phyloP scores from a whole-genome alignment of 768 basidiomycete species.

The Daedalea quercina region DNA sequence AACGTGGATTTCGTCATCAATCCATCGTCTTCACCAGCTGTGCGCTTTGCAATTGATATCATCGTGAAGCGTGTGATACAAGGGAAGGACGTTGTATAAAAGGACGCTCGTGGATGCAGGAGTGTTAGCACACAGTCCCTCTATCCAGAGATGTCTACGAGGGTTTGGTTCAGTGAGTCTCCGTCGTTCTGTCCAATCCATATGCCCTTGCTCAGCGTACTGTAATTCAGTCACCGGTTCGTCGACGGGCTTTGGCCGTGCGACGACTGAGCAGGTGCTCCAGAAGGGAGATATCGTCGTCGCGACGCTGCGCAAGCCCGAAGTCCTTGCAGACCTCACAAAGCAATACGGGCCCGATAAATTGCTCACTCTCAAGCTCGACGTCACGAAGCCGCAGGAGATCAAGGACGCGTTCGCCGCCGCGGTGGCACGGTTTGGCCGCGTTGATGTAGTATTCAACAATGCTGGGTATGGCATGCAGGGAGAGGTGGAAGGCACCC shows the following conservation, averaged over 20 bases:
- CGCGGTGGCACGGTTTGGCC: conserved; percentile 21
- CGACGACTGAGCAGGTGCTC: conserved; percentile 13
- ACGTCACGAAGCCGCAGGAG: conserved; percentile 22
- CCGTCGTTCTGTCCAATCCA: neutral
- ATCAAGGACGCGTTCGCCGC: conserved; percentile 14
- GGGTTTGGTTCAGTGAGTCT: conserved; percentile 10
- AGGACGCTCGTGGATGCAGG: too few species aligned
- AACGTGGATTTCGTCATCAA: too few species aligned
- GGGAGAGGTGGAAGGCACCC: conserved; percentile 21
- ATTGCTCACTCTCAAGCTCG: conserved; percentile 23
- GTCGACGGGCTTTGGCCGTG: conserved; percentile 17
- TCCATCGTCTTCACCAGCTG: too few species aligned
- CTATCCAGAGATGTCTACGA: neutral
- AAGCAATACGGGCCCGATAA: conserved; percentile 11
- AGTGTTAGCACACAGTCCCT: too few species aligned
- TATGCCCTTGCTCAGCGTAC: neutral
- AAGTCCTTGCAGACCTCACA: conserved; percentile 10
- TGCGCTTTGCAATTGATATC: too few species aligned
- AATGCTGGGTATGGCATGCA: conserved; percentile 24
- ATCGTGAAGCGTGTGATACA: too few species aligned
- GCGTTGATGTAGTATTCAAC: conserved; percentile 28
- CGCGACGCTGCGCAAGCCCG: conserved; percentile 13
- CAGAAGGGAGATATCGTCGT: conserved; percentile 14
- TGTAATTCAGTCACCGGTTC: conserved; percentile 16
- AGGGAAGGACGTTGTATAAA: too few species aligned